Base-by-base conservation (phyloP, 306 rosid genomes). In the Rosa chinensis region DNA sequence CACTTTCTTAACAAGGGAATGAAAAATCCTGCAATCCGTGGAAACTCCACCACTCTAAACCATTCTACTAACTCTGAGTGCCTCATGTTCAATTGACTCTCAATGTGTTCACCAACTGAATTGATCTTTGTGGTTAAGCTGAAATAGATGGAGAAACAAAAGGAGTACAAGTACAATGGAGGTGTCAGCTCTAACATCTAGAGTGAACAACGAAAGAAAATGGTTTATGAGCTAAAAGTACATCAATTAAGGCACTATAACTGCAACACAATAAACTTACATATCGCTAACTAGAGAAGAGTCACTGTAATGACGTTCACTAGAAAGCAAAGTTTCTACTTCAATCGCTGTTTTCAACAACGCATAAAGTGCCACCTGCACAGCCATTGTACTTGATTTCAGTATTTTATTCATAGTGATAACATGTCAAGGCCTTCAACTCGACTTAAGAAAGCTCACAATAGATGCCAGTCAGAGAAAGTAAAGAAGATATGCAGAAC, bases 261-360 rank as follows among this genome's bases (percentile, higher is more conserved):
- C 32, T 25, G 16, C 10, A 8, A 6, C 45, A 62, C 18, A 25
- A 17, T 63, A 73, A 67, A 35, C 94, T 88, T 82, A 92, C 94
- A 88, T 88, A 73, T 88, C 92, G 50, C 75, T 84, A 70, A 89
- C 94, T 9, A 90, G 90, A 28, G 86, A 86, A 72, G 79, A 50
- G 23, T 85, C 89, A 66, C 77, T 82, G 61, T 10, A 70, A 40
- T 72, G 85, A 45, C 87, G 88, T 70, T 89, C 91, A 70, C 72
- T 90, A 39, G 90, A 92, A 47, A 89, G 94, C 83, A 89, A 79
- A 73, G 81, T 74, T 90, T 92, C 94, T 78, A 89, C 86, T 82
- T 88, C 90, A 52, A 88, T 85, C 28, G 87, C 88, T 35, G 92
- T 86, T 86, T 86, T 88, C 87, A 92, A 73, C 86, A 89, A 76